Conservation (phyloP, 2,329 filamentous ascomycete genomes). For the Fusarium camptoceras region DNA sequence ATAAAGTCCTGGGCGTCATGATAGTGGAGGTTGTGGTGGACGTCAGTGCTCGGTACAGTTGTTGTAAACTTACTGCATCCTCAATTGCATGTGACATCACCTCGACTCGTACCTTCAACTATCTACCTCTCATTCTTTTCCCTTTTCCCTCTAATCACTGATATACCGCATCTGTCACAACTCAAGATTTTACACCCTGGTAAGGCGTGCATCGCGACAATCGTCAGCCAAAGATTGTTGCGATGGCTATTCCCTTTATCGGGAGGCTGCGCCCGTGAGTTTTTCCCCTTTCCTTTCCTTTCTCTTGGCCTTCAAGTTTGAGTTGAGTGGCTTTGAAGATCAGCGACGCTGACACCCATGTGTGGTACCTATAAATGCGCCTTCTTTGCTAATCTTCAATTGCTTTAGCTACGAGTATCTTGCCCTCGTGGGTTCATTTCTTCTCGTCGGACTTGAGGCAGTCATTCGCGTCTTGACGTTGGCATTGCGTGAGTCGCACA, state of each 20-base stretch:
- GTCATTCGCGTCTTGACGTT: slow-evolving; percentile 88
- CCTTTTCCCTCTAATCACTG: slow-evolving; percentile 9
- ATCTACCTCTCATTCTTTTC: slow-evolving; percentile 2
- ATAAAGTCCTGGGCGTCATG: slow-evolving; percentile 32
- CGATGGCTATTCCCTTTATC: slow-evolving; percentile 65
- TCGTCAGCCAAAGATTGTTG: slow-evolving; percentile 31
- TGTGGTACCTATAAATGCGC: slow-evolving; percentile 1
- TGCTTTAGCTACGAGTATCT: slow-evolving; percentile 81
- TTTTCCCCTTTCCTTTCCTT: slow-evolving; percentile 8
- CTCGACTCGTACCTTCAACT: slow-evolving; percentile 18
- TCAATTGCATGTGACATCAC: slow-evolving; percentile 49
- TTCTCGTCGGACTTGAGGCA: slow-evolving; percentile 84
- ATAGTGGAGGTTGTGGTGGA: slow-evolving; percentile 15
- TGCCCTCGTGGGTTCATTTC: slow-evolving; percentile 84
- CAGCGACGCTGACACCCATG: slow-evolving; percentile 11
- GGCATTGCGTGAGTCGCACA: slow-evolving; percentile 75
- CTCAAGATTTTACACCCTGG: slow-evolving; percentile 2
- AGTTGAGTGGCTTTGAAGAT: slow-evolving; percentile 5
- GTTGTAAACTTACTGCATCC: slow-evolving; percentile 6
- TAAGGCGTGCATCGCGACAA: slow-evolving; percentile 17
- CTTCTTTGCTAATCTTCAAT: slow-evolving; percentile 29
- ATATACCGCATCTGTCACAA: slow-evolving; percentile 16
- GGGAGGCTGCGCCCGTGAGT: slow-evolving; percentile 65
- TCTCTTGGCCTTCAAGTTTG: neutral
- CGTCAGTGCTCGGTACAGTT: slow-evolving; percentile 25